Base-by-base conservation (phyloP, 495 filamentous ascomycete species). In the Xylaria venustula region DNA sequence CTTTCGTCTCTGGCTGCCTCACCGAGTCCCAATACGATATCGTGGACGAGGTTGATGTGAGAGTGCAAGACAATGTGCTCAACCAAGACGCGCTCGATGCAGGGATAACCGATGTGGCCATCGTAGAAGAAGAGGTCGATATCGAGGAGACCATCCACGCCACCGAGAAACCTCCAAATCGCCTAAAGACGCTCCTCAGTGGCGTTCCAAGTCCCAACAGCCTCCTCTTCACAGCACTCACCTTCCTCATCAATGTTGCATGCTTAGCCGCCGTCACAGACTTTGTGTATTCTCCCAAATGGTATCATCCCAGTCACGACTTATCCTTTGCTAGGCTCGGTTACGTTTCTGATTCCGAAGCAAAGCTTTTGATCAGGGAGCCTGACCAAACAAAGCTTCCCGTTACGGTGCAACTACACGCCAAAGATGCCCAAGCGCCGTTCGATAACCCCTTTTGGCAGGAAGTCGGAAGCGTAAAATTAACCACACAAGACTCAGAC, bases 241-340 rank as follows among this genome's bases (percentile, higher is more conserved):
- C 90, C 0, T 81, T 90, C 8, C 66, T 83, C 22, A 82, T 94
- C 67, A 98, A 97, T 70, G 60, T 83, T 26, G 69, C 81, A 1
- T 78, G 91, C 19, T 78, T 90, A 14, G 71, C 84, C 9, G 80
- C 91, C 64, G 81, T 87, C 0, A 78, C 86, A 32, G 94, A 98
- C 69, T 79, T 92, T 41, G 79, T 92, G 9, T 89, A 89, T 63
- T 82, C 88, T 14, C 89, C 87, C 5, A 78, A 81, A 9, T 73
- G 87, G 41, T 78, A 88, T 40, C 79, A 96, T 70, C 84, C 86
- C 0, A 86, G 75, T 22, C 70, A 88, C n/a, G 87, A 95, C 62
- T 80, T 94, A 11, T 86, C 91, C 0, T 95, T 98, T 67, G 87
- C 87, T 17, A 81, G 93, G 14, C 77, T 96, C 30, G 94, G 94